phyloP scores from a whole-genome alignment of 352 stramenopile genomes.

The Globisporangium uncinulatum region DNA sequence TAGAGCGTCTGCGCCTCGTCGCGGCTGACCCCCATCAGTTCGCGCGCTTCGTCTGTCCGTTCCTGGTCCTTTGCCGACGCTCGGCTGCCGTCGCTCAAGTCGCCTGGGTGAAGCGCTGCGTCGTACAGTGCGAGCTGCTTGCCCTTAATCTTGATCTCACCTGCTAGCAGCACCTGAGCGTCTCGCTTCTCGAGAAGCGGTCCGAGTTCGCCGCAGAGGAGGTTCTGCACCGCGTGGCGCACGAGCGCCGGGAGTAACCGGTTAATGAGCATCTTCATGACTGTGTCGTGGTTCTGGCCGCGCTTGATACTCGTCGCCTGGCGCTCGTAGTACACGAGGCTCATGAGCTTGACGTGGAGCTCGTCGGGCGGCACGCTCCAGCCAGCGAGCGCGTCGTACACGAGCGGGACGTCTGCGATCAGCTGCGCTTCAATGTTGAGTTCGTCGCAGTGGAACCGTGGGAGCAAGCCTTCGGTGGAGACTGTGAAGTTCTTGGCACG shows the following conservation, averaged over 20 bases:
- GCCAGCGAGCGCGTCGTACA: slow-evolving; percentile 48
- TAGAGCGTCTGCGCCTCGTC: slow-evolving; percentile 45
- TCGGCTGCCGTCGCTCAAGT: slow-evolving; percentile 1
- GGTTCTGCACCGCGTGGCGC: slow-evolving; percentile 41
- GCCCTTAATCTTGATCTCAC: slow-evolving; percentile 59
- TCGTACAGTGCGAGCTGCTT: slow-evolving; percentile 57
- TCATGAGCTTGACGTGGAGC: slow-evolving; percentile 60
- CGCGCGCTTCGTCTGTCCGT: slow-evolving; percentile 33
- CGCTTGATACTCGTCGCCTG: slow-evolving; percentile 47
- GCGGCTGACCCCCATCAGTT: slow-evolving; percentile 39
- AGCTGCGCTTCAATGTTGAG: slow-evolving; percentile 71
- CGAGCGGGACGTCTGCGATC: slow-evolving; percentile 55
- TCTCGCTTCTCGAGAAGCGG: slow-evolving; percentile 45
- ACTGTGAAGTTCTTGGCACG: slow-evolving; percentile 62
- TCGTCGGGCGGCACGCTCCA: slow-evolving; percentile 60
- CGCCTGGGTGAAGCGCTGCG: slow-evolving; percentile 25
- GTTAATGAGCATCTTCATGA: slow-evolving; percentile 83
- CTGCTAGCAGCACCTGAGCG: slow-evolving; percentile 50
- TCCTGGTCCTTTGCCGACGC: slow-evolving; percentile 24
- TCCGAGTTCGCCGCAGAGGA: slow-evolving; percentile 61
- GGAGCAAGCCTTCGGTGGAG: slow-evolving; percentile 52
- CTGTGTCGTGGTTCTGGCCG: slow-evolving; percentile 60
- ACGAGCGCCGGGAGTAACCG: slow-evolving; percentile 59
- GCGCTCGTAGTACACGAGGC: slow-evolving; percentile 69
- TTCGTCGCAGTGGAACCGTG: slow-evolving; percentile 73